Base-by-base conservation (phyloP, 768 basidiomycete species). In the Phlegmacium glaucopus region DNA sequence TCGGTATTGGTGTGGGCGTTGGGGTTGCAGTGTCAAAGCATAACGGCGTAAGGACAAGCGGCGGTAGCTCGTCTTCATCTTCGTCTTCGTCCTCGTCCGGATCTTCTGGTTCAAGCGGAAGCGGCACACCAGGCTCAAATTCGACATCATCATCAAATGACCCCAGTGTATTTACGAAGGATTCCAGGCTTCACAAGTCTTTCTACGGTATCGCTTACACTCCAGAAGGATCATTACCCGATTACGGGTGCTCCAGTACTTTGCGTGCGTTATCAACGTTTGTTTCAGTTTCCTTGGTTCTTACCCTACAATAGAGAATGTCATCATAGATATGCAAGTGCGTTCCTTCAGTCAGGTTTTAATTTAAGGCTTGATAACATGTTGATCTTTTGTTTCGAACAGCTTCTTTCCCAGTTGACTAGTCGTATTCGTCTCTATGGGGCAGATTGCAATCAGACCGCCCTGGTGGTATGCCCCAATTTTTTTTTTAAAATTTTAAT, bases 121-220 rank as follows among this genome's bases (percentile, higher is more conserved):
- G 38, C 39, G 42, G 45, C 22, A 46, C 27, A 25, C n/a, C 32
- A 34, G 32, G n/a, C 32, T n/a, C 32, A n/a, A 22, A 22, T 22
- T 22, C 22, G 22, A 40, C 53, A 30, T 39, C 46, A 12, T 29
- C 40, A 32, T 54, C 61, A 11, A 76, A 71, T 54, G 85, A 92
- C 63, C 89, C 90, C 4, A 86, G 80, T 61, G 70, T 73, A 10
- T 95, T 94, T 64, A 57, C 60, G 30, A 84, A 83, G 66, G 83
- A 94, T 64, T 43, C 75, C 2, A 73, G 70, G 9, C 68, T 95
- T 30, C 75, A 81, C 54, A 79, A 85, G 52, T 76, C 80, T 1
- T 89, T 96, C 69, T 95, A 85, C 66, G 93, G 88, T 9, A 61
- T 95, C 39, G 91, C 92, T 1, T 95, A 94, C 64, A 91, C 91